A percentile compares a stretch with the other conserved stretches of the same genome.
Evolutionary conservation across 805 yeast species (phyloP).

Genomic region (Zygotorulaspora chibaensis): DNA sequence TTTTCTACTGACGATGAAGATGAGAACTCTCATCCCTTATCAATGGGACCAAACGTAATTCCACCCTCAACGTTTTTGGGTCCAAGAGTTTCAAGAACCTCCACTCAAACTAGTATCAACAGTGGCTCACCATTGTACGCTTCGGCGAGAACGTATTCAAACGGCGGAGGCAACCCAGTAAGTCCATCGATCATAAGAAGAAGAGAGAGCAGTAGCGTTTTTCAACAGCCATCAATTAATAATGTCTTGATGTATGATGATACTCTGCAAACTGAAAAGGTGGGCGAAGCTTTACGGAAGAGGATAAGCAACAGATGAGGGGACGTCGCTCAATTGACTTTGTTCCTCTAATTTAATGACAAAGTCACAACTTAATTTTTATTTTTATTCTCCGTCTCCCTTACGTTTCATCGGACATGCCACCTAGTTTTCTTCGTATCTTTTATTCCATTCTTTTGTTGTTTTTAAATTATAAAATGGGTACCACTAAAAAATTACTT

Average conservation of each 20-base stretch:
- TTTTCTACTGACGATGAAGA: conserved; percentile 27
- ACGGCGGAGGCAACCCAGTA: conserved; percentile 10
- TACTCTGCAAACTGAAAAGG: conserved; percentile 23
- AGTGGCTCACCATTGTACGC: conserved; percentile 14
- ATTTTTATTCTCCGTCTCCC: too few species aligned
- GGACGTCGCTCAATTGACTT: conserved; percentile 1
- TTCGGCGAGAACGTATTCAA: conserved; percentile 19
- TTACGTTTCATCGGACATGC: background rate
- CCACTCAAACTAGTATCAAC: conserved; percentile 19
- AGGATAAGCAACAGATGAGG: conserved; percentile 16
- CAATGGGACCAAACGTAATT: conserved; percentile 8
- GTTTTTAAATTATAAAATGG: background rate
- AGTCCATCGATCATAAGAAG: conserved; percentile 13
- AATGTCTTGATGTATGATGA: conserved; percentile 21
- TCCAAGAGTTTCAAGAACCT: conserved; percentile 18
- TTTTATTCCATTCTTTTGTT: background rate
- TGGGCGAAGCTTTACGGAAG: conserved; percentile 25
- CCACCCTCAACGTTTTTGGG: conserved; percentile 14
- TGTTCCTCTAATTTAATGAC: background rate
- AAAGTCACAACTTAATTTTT: background rate
- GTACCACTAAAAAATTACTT: background rate
- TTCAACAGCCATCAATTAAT: conserved; percentile 11
- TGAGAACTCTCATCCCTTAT: conserved; percentile 8
- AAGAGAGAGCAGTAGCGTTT: conserved; percentile 11
- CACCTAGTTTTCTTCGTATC: background rate